Percentiles rank a stretch among this genome's conserved stretches.
Evolutionary conservation across 495 filamentous ascomycete genomes (phyloP).

Genomic region (Thermothielavioides terrestris): DNA sequence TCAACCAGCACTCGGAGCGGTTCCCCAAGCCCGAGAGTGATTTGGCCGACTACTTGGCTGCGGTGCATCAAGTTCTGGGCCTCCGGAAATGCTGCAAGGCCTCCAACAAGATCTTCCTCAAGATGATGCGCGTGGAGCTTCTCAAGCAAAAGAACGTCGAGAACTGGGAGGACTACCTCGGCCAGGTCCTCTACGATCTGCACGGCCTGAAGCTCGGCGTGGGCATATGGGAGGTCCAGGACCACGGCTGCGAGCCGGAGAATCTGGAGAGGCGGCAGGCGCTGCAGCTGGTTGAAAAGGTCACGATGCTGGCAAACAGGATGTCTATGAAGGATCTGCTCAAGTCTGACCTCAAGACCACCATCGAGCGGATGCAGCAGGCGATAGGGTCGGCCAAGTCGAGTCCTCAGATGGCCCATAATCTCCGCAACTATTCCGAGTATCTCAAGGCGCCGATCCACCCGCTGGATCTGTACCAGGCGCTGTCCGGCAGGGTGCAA

Average conservation of each 20-base stretch:
- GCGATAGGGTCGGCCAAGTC: conserved; percentile 52
- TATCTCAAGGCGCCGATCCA: conserved; percentile 76
- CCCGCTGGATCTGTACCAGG: conserved; percentile 69
- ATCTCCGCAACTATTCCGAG: conserved; percentile 61
- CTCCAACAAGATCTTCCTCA: conserved; percentile 80
- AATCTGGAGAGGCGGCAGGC: conserved; percentile 68
- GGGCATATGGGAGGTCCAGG: conserved; percentile 54
- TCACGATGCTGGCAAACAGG: conserved; percentile 68
- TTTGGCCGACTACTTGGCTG: conserved; percentile 62
- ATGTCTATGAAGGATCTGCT: conserved; percentile 86
- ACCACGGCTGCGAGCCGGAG: conserved; percentile 69
- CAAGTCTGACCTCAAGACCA: conserved; percentile 77
- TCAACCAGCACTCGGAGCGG: conserved; percentile 52
- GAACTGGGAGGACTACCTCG: conserved; percentile 68
- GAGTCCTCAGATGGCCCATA: conserved; percentile 60
- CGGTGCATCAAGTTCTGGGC: conserved; percentile 78
- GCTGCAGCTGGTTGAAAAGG: conserved; percentile 68
- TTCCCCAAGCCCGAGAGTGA: conserved; percentile 60
- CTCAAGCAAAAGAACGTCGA: conserved; percentile 53
- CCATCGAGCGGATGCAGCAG: conserved; percentile 82
- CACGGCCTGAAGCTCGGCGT: conserved; percentile 74
- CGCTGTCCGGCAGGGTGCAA: conserved; percentile 64
- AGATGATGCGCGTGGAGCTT: conserved; percentile 75
- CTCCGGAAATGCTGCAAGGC: conserved; percentile 76
- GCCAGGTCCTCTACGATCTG: conserved; percentile 81